Evolutionary conservation across 139 green algal genomes (phyloP).

Genomic region (Volvox africanus): DNA sequence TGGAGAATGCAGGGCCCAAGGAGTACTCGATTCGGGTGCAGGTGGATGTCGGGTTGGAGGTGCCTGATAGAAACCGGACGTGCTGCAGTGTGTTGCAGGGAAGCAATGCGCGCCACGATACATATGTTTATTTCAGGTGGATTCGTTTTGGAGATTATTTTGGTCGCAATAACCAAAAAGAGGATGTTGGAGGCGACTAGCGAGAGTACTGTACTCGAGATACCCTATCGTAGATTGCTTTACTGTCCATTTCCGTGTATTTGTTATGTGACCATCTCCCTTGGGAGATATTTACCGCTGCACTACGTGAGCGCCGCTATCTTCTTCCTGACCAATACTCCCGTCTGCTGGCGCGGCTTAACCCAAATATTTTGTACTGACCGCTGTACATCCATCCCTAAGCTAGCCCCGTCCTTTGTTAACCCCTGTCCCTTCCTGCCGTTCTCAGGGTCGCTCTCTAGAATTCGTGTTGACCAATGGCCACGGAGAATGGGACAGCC

Average conservation of each 20-base stretch:
- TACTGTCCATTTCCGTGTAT: too few species aligned
- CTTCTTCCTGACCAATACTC: too few species aligned
- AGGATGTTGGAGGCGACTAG: too few species aligned
- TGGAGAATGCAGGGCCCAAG: slow-evolving; percentile 14
- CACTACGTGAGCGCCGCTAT: too few species aligned
- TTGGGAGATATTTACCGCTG: too few species aligned
- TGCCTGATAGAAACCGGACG: not conserved
- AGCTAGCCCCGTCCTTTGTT: not conserved
- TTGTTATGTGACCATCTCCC: too few species aligned
- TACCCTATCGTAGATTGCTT: too few species aligned
- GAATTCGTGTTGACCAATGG: slow-evolving; percentile 52
- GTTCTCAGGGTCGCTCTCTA: not conserved
- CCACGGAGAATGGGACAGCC: slow-evolving; percentile 27
- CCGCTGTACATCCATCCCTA: not conserved
- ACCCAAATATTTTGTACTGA: not conserved
- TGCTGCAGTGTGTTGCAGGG: not conserved
- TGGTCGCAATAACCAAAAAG: not conserved
- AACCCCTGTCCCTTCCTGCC: not conserved
- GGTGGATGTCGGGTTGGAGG: not conserved
- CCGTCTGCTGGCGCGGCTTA: not conserved
- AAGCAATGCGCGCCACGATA: too few species aligned
- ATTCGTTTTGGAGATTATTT: not conserved
- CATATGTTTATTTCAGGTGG: not conserved
- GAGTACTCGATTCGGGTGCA: slow-evolving; percentile 12
- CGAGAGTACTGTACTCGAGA: too few species aligned